Base-by-base conservation (phyloP, 2,329 filamentous ascomycete species). In the Pseudogymnoascus sp. region DNA sequence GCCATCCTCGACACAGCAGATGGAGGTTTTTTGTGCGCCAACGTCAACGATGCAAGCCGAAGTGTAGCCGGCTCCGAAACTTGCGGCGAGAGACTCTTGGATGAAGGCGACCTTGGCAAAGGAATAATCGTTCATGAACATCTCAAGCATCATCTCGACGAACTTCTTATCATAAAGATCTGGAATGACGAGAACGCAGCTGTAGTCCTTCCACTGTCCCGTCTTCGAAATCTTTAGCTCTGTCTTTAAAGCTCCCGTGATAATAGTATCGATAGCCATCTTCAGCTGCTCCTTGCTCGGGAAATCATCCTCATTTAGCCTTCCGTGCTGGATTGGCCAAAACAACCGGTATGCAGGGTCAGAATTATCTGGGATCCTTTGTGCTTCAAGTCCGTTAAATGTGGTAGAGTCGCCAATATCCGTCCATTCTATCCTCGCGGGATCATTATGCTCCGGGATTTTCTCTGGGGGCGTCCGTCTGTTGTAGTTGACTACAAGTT, bases 91-190 rank as follows among this genome's bases (percentile, higher is more conserved):
- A 70, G 92, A 96, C 76, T 99, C 94, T 74, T 99, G 94, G 63
- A 97, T 92, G 72, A 99, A 95, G 73, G 90, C 95, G 58, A 97
- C 87, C 62, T 88, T 87, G 65, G 85, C 88, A 72, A 99, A 96
- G 62, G 92, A 88, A 71, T 97, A 94, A 76, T 93, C 92, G 58
- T 84, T 87, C 78, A 97, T 88, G 68, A 93, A 85, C 64, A 94
- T 90, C 62, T 92, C 87, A 42, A 99, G 79, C 8, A 95, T 79
- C 71, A 89, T 87, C 59, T 91, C 90, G 15, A 97, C 90, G 66
- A 97, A 96, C 59, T 85, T 85, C 74, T 96, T 95, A 76, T 99
- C 94, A 76, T 97, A 99, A 8, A 99, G 80, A 73, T 99, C 94
- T 0, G 94, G 94, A 55, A 99, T 95, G 65, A 99, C 87, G 70